Conservation (phyloP, 2,329 filamentous ascomycete genomes). For the Fusarium decemcellulare region DNA sequence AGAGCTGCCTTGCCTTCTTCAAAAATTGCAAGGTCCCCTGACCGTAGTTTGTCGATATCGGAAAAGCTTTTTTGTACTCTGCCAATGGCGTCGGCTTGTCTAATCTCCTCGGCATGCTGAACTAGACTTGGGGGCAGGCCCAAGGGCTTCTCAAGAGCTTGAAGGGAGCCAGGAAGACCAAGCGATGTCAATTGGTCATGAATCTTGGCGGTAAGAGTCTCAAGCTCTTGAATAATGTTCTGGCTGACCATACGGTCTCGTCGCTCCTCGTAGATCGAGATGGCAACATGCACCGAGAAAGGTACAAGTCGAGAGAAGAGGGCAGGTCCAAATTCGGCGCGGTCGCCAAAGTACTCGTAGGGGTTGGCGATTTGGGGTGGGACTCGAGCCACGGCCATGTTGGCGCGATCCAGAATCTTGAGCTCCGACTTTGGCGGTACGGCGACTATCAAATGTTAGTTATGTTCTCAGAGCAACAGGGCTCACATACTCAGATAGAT, state of each 20-base stretch:
- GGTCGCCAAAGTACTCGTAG: constrained; percentile 83
- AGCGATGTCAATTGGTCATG: constrained; percentile 85
- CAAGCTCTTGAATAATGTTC: constrained; percentile 87
- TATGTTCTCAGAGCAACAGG: neutral
- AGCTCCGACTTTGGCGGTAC: constrained; percentile 93
- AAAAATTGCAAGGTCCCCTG: constrained; percentile 82
- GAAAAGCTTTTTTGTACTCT: constrained; percentile 84
- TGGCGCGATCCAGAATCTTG: constrained; percentile 86
- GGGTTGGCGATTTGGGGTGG: constrained; percentile 88
- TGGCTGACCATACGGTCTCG: constrained; percentile 92
- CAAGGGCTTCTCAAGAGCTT: constrained; percentile 94
- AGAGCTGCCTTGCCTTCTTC: constrained; percentile 87
- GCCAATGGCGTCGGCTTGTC: constrained; percentile 89
- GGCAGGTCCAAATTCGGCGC: constrained; percentile 84
- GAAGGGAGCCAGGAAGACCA: constrained; percentile 91
- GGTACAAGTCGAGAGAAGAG: constrained; percentile 94
- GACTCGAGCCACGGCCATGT: constrained; percentile 85
- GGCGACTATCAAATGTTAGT: constrained; percentile 65
- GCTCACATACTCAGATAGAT: constrained; percentile 82
- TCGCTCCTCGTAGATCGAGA: constrained; percentile 94
- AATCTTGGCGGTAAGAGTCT: constrained; percentile 83
- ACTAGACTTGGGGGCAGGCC: constrained; percentile 88
- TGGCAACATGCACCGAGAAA: constrained; percentile 94
- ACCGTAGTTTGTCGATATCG: constrained; percentile 91
- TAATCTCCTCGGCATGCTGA: constrained; percentile 93